Evolutionary conservation across 139 green algal genomes (phyloP).

Genomic region (Microglena sp.): DNA sequence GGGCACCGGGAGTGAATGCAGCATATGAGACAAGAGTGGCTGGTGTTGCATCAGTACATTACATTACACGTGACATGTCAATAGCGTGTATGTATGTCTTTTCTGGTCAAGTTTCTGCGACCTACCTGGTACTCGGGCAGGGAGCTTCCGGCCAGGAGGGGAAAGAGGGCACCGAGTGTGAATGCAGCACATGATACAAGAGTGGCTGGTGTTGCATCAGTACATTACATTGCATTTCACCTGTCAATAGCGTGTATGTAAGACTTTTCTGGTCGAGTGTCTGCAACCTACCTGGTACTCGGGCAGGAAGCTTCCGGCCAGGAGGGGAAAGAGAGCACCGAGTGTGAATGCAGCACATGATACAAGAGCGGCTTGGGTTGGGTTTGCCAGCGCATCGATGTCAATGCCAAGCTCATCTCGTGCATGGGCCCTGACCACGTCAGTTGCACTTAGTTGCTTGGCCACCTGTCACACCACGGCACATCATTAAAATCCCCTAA

Average conservation of each 20-base stretch:
- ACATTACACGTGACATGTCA: too few species aligned
- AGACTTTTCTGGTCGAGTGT: too few species aligned
- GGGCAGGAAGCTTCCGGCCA: constrained; percentile 29
- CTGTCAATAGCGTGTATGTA: too few species aligned
- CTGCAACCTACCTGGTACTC: background rate
- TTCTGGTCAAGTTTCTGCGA: too few species aligned
- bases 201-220: too few species aligned
- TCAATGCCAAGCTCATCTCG: constrained; percentile 85
- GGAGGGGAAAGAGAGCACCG: constrained; percentile 26
- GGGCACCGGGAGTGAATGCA: constrained; percentile 26
- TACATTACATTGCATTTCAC: too few species aligned
- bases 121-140: constrained; percentile 13
- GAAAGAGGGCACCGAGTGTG: constrained; percentile 21
- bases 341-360: constrained; percentile 18
- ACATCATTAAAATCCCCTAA: too few species aligned
- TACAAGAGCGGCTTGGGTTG: constrained; percentile 34
- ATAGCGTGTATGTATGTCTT: too few species aligned
- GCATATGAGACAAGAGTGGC: too few species aligned
- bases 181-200: too few species aligned
- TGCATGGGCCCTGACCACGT: constrained; percentile 70
- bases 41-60: constrained; percentile 69
- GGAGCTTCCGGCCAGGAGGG: constrained; percentile 29
- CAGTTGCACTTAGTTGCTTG: constrained; percentile 43
- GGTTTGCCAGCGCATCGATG: constrained; percentile 72
- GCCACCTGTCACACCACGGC: too few species aligned